A percentile compares a stretch with the other conserved stretches of the same genome.
These are phyloP conservation scores for Candida tibetensis DNA, from an alignment of 805 yeast genomes.

Conservation along the genomic window DNA sequence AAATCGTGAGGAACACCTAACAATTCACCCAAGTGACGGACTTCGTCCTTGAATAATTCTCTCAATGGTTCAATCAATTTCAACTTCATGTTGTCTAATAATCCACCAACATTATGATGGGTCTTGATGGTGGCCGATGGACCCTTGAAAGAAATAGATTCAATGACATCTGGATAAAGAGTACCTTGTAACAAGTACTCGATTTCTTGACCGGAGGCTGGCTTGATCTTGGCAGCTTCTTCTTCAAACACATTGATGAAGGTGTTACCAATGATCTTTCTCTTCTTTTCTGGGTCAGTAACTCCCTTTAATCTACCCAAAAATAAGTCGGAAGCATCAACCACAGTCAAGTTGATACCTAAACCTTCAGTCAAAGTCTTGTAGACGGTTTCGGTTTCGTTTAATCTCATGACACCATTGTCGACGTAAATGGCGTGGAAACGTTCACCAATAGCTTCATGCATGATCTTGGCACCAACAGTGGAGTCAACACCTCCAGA, in stretches of 20 bases:
- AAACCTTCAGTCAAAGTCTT: slow-evolving; percentile 87
- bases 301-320: slow-evolving; percentile 84
- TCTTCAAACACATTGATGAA: slow-evolving; percentile 96
- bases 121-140: slow-evolving; percentile 99
- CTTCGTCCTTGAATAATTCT: slow-evolving; percentile 98
- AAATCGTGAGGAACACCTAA: slow-evolving; percentile 94
- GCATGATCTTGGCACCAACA: slow-evolving; percentile 97
- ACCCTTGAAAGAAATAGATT: slow-evolving; percentile 97
- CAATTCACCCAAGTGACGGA: slow-evolving; percentile 90
- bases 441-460: slow-evolving; percentile 97
- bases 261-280: slow-evolving; percentile 97
- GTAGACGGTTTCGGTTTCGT: slow-evolving; percentile 88
- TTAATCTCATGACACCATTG: slow-evolving; percentile 94
- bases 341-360: slow-evolving; percentile 91
- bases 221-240: slow-evolving; percentile 88
- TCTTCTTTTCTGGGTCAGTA: slow-evolving; percentile 97
- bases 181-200: slow-evolving; percentile 96
- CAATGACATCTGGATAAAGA: slow-evolving; percentile 96
- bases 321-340: slow-evolving; percentile 91
- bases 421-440: slow-evolving; percentile 98
- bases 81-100: slow-evolving; percentile 96
- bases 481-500: slow-evolving; percentile 99
- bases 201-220: slow-evolving; percentile 83
- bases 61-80: slow-evolving; percentile 97
- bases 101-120: slow-evolving; percentile 98